Evolutionary conservation across 108 stramenopile genomes (phyloP).

Genomic region (Nannochloropsis oceanica): DNA sequence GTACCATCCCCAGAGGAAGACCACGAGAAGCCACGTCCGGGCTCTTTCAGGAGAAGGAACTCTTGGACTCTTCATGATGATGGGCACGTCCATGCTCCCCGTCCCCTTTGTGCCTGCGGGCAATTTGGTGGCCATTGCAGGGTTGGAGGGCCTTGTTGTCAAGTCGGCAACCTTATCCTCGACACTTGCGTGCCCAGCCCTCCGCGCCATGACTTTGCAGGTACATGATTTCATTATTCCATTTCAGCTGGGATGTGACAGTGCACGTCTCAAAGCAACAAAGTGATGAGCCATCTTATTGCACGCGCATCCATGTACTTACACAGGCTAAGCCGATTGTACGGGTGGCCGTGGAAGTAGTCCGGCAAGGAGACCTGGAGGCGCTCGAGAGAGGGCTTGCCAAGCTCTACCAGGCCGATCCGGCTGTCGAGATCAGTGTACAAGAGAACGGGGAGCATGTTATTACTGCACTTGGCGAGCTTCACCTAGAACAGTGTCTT

Average conservation of each 20-base stretch:
- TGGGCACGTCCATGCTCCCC: constrained; percentile 36
- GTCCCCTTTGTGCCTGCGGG: constrained; percentile 38
- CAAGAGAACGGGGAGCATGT: constrained; percentile 36
- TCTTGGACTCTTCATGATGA: constrained; percentile 38
- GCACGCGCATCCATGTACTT: background rate
- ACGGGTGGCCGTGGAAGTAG: constrained; percentile 39
- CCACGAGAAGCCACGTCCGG: constrained; percentile 12
- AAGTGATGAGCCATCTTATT: background rate
- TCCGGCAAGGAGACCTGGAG: constrained; percentile 26
- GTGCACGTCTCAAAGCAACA: too few relatives aligned
- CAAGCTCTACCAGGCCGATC: constrained; percentile 45
- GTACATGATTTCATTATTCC: background rate
- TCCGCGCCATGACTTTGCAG: constrained; percentile 39
- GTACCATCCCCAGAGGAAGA: constrained; percentile 25
- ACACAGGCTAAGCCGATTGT: constrained; percentile 41
- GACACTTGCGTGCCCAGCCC: constrained; percentile 12
- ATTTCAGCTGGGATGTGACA: too few relatives aligned
- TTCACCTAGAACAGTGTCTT: constrained; percentile 46
- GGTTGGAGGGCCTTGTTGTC: constrained; percentile 30
- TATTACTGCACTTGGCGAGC: constrained; percentile 41
- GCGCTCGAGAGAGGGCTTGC: constrained; percentile 34
- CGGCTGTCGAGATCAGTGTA: constrained; percentile 41
- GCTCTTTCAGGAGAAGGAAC: constrained; percentile 5
- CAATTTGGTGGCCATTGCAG: constrained; percentile 38
- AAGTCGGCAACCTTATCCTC: constrained; percentile 39